Evolutionary conservation across 371 early-diverging fungal genomes (phyloP).

Genomic region (Thermomucor indicae-seudaticae): DNA sequence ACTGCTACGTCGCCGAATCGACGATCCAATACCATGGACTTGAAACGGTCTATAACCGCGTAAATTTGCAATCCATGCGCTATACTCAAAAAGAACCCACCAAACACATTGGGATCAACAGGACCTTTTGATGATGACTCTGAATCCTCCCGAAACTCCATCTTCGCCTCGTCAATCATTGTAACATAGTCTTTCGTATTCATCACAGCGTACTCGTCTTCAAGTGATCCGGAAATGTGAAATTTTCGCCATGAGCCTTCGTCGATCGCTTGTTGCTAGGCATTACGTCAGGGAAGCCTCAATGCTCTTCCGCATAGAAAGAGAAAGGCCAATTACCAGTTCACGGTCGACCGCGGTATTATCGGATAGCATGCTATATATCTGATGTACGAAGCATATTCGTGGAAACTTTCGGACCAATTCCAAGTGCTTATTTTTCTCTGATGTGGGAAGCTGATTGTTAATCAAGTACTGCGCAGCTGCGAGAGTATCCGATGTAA

Average conservation of each 20-base stretch:
- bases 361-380: slow-evolving; percentile 31
- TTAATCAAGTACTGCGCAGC: slow-evolving; percentile 31
- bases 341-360: slow-evolving; percentile 33
- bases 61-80: neutral
- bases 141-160: slow-evolving; percentile 34
- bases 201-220: slow-evolving; percentile 31
- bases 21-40: slow-evolving; percentile 4
- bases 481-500: slow-evolving; percentile 24
- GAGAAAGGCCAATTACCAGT: slow-evolving; percentile 20
- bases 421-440: slow-evolving; percentile 2
- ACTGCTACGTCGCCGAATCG: slow-evolving; percentile 8
- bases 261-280: slow-evolving; percentile 22
- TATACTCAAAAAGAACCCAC: neutral
- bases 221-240: slow-evolving; percentile 24
- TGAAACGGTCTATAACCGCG: slow-evolving; percentile 10
- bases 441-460: neutral
- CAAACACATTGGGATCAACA: slow-evolving; percentile 12
- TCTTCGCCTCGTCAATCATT: slow-evolving; percentile 14
- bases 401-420: slow-evolving; percentile 8
- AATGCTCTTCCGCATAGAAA: neutral
- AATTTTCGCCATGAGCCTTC: slow-evolving; percentile 29
- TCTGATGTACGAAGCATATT: slow-evolving; percentile 34
- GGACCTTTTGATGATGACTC: no score
- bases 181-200: slow-evolving; percentile 18
- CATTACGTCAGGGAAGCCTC: neutral